Evolutionary conservation across 768 basidiomycete species (phyloP), one percentile per base, ranked within the genome.

Genomic region (Paxillus involutus): DNA sequence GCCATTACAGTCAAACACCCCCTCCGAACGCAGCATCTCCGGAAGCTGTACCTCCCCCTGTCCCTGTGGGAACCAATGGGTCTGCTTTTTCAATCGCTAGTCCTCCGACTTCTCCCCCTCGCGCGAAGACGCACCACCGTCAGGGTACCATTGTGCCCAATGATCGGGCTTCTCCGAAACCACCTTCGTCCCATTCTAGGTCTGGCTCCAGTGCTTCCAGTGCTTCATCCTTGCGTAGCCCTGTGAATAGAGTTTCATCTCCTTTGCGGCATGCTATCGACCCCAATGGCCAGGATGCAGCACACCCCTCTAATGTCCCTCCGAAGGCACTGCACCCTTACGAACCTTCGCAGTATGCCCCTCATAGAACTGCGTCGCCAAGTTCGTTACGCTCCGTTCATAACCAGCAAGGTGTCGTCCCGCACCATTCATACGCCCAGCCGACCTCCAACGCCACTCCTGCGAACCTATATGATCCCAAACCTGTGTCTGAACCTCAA

Each of bases 321-420:
- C 17, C 48, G 4, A 49, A 33, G 37, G 37, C 36, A n/a, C 21
- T 35, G 9, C 41, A 57, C 44, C 13, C 47, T 6, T 52, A 52
- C 39, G 55, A 59, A n/a, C 45, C 47, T 0, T 42, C 46, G 12
- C 32, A 40, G 1, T 52, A 57, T 30, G 17, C 36, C 19, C n/a
- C 56, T 26, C 59, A 60, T 32, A 64, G 66, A 39, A 58, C 62
- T 7, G 29, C 55, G 4, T 71, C 70, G 17, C 66, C 66, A 17
- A 61, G 43, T 16, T 62, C 64, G 21, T 26, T 68, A 21, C 71
- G 65, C 43, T 60, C 65, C 42, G 43, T 39, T n/a, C 24, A 56
- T 41, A 60, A 54, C 35, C 24, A 60, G 11, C 64, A 61, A n/a
- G 55, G 53, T 21, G 16, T 47, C 24, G 24, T 44, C 40, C 49